phyloP scores from a whole-genome alignment of 2,329 filamentous ascomycete species.

The Tolypocladium ovalisporum region DNA sequence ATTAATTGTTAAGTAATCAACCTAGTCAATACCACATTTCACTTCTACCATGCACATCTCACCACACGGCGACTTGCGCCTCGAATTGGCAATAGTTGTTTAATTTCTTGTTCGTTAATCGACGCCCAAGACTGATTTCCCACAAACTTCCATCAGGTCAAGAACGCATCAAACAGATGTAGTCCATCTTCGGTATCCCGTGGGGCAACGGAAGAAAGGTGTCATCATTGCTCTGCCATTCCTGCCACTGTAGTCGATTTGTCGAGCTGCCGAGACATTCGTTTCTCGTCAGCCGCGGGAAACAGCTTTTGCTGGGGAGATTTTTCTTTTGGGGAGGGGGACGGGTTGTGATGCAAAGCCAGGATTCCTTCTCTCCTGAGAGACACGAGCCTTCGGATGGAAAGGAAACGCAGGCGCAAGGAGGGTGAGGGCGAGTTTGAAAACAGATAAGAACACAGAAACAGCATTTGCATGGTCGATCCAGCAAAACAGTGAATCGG shows the following conservation, averaged over 20 bases:
- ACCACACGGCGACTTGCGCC: not conserved
- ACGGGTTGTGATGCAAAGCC: not conserved
- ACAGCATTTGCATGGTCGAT: conserved; percentile 20
- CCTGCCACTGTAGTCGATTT: not conserved
- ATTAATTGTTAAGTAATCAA: not conserved
- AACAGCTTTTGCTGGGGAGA: not conserved
- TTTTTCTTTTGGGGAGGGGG: not conserved
- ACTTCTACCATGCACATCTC: not conserved
- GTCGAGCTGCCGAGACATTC: not conserved
- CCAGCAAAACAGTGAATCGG: conserved; percentile 7
- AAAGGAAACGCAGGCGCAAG: conserved; percentile 3
- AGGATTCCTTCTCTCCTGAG: conserved; percentile 3
- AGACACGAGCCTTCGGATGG: conserved; percentile 6
- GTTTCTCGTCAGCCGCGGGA: not conserved
- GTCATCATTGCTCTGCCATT: not conserved
- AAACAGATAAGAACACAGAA: conserved; percentile 8
- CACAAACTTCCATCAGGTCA: not conserved
- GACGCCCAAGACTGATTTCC: not conserved
- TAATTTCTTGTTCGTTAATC: conserved; percentile 4
- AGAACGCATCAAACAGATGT: not conserved
- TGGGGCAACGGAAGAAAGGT: not conserved
- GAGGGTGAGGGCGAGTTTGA: conserved; percentile 5
- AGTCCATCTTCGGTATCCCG: not conserved
- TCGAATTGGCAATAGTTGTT: not conserved
- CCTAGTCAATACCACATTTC: not conserved